Conservation (phyloP, 441 rosid genomes). For the Biscutella laevigata region DNA sequence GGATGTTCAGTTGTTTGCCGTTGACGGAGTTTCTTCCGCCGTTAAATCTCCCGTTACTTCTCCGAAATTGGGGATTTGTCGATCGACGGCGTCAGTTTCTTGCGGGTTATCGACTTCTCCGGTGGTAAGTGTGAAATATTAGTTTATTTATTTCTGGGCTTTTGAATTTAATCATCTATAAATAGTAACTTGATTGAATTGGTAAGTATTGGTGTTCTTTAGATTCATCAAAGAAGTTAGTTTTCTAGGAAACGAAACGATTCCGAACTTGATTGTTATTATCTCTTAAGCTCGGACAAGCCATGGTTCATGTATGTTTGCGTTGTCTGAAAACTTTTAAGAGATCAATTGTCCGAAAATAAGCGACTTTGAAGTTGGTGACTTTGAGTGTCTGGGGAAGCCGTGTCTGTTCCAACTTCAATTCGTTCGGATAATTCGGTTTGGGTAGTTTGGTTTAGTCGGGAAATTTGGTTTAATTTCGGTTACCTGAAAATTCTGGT, state of each 20-base stretch:
- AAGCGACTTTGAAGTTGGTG: background rate
- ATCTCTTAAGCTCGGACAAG: background rate
- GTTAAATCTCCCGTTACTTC: conserved; percentile 41
- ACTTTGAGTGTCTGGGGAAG: background rate
- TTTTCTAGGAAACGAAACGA: background rate
- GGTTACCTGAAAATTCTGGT: too few relatives aligned
- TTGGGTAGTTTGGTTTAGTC: too few relatives aligned
- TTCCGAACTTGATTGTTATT: background rate
- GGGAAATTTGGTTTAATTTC: too few relatives aligned
- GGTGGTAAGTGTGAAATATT: conserved; percentile 11
- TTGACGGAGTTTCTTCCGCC: conserved; percentile 34
- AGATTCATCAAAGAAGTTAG: background rate
- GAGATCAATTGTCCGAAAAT: too few relatives aligned
- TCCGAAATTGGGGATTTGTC: conserved; percentile 23
- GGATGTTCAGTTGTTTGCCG: too few relatives aligned
- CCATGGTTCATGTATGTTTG: background rate
- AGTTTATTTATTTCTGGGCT: background rate
- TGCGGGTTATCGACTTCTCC: conserved; percentile 12
- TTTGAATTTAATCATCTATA: background rate
- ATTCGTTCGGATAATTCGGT: too few relatives aligned
- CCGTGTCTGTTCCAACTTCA: too few relatives aligned
- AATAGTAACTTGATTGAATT: background rate
- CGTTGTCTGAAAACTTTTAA: background rate
- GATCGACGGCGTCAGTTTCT: conserved; percentile 33
- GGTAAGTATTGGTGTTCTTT: background rate